Percentiles rank a stretch among this genome's conserved stretches.
phyloP scores from a whole-genome alignment of 345 rosid species.

The Firmiana major region DNA sequence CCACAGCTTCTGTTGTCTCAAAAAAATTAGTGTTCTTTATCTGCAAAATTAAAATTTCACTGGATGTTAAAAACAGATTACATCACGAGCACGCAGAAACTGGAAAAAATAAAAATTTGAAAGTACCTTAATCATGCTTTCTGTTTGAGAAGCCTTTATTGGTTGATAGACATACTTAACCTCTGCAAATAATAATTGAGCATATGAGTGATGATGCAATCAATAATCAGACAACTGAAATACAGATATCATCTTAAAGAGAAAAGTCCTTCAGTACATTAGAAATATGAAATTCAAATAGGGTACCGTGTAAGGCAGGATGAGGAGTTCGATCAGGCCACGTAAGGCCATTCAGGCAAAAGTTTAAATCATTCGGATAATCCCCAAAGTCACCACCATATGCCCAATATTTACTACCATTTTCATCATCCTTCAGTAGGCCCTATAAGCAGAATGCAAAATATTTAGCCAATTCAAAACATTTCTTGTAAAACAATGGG shows the following conservation, averaged over 20 bases:
- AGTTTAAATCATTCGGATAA: conserved; percentile 87
- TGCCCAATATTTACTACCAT: conserved; percentile 84
- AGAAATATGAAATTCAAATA: conserved; percentile 9
- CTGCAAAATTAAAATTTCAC: conserved; percentile 44
- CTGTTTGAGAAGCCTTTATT: conserved; percentile 60
- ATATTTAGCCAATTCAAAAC: not conserved
- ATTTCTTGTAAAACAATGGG: not conserved
- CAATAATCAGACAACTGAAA: not conserved
- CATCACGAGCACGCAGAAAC: conserved; percentile 1
- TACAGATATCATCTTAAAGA: not conserved
- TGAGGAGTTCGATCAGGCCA: conserved; percentile 98
- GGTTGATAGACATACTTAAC: conserved; percentile 85
- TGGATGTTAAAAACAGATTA: conserved; percentile 12
- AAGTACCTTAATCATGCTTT: conserved; percentile 56
- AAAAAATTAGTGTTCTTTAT: conserved; percentile 63
- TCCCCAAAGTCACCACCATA: conserved; percentile 99
- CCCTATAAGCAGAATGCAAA: conserved; percentile 44
- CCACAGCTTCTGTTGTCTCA: conserved; percentile 62
- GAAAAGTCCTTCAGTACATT: not conserved
- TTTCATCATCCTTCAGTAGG: conserved; percentile 57
- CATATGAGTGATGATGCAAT: conserved; percentile 25
- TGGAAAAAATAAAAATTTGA: not conserved
- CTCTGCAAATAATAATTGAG: conserved; percentile 74
- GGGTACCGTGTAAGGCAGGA: conserved; percentile 83
- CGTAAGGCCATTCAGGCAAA: conserved; percentile 80